phyloP scores from a whole-genome alignment of 352 stramenopile genomes.

The Globisporangium middletonii region DNA sequence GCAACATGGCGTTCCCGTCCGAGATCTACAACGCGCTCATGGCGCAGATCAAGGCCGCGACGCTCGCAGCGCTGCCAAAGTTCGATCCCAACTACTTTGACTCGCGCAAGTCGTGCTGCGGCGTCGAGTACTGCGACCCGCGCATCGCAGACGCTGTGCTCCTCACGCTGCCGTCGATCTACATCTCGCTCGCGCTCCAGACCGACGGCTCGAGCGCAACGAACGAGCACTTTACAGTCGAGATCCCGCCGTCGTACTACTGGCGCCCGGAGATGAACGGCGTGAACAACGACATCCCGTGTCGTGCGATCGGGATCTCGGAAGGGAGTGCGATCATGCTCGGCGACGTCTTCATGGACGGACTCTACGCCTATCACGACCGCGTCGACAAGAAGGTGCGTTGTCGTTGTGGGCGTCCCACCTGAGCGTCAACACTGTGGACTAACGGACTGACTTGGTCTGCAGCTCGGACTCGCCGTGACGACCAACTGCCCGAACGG shows the following conservation, averaged over 20 bases:
- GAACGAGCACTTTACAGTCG: constrained; percentile 63
- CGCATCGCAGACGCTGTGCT: constrained; percentile 38
- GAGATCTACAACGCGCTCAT: constrained; percentile 76
- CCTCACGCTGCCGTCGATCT: constrained; percentile 68
- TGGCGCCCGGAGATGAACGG: constrained; percentile 80
- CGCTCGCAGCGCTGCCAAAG: constrained; percentile 42
- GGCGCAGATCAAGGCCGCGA: constrained; percentile 52
- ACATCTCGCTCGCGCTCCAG: constrained; percentile 65
- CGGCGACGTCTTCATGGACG: constrained; percentile 84
- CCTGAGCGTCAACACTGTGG: background rate
- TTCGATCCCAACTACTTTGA: constrained; percentile 76
- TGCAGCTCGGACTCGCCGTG: constrained; percentile 51
- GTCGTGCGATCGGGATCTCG: constrained; percentile 71
- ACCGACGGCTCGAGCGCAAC: constrained; percentile 32
- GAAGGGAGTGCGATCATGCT: constrained; percentile 65
- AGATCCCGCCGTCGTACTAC: constrained; percentile 81
- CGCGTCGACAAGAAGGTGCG: constrained; percentile 35
- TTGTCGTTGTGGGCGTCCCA: background rate
- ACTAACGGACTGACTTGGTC: background rate
- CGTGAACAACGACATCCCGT: constrained; percentile 37
- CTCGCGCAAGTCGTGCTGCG: constrained; percentile 57
- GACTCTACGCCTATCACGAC: constrained; percentile 74
- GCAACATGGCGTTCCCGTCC: constrained; percentile 72
- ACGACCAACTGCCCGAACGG: constrained; percentile 75
- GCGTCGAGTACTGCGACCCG: constrained; percentile 65